These are phyloP conservation scores for Cutaneotrichosporon curvatum DNA, from an alignment of 1,284 basidiomycete genomes.

Conservation along the genomic window DNA sequence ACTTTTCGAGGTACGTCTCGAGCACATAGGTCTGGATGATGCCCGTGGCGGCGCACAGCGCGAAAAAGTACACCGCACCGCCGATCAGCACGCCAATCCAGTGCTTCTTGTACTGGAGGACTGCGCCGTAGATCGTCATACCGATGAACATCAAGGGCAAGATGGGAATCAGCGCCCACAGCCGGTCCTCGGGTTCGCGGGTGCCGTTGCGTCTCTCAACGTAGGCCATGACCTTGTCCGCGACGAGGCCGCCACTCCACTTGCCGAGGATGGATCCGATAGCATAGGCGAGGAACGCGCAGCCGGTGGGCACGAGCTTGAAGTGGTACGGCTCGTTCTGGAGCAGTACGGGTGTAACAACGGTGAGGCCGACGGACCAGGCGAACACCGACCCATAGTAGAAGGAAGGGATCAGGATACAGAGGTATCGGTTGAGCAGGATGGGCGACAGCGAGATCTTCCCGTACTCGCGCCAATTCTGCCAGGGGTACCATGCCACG, in stretches of 20 bases:
- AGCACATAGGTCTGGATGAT: conserved; percentile 35
- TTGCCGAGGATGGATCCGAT: conserved; percentile 40
- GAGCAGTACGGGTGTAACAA: conserved; percentile 37
- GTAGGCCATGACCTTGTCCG: conserved; percentile 32
- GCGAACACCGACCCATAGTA: conserved; percentile 42
- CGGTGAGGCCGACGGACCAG: conserved; percentile 36
- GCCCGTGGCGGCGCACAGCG: conserved; percentile 26
- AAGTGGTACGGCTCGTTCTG: conserved; percentile 38
- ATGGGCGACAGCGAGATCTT: conserved; percentile 25
- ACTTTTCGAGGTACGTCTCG: conserved; percentile 34
- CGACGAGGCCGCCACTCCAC: conserved; percentile 36
- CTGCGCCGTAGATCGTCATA: conserved; percentile 33
- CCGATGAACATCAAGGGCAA: conserved; percentile 32
- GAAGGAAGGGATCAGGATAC: conserved; percentile 30
- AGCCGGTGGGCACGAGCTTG: conserved; percentile 29
- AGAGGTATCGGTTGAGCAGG: conserved; percentile 18
- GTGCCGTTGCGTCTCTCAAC: conserved; percentile 26
- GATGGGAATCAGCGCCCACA: conserved; percentile 28
- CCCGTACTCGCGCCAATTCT: conserved; percentile 29
- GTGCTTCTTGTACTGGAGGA: conserved; percentile 25
- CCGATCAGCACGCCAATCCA: conserved; percentile 41
- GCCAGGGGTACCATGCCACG: conserved; percentile 38
- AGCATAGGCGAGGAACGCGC: conserved; percentile 36
- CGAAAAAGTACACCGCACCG: conserved; percentile 36
- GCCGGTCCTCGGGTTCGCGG: conserved; percentile 43